Evolutionary conservation across 805 yeast genomes (phyloP), one percentile per base, ranked within the genome.

Genomic region (Kodamaea fukazawae): DNA sequence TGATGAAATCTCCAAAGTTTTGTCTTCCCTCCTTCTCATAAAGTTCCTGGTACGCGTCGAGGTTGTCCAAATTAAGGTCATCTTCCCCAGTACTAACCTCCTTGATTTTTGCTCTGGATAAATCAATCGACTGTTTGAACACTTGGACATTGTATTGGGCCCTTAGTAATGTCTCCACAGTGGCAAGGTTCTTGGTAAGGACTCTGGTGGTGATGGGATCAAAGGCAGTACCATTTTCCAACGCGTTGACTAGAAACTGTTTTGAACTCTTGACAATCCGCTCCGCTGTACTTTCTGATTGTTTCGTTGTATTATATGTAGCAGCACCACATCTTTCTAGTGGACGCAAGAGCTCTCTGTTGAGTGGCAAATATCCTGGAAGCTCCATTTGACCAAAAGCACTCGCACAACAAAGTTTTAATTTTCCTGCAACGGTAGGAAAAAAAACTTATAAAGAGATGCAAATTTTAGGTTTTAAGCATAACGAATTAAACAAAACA

Each of bases 21-120:
- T 18, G 14, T 9, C 48, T 12, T 20, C 38, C n/a, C 25, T 32
- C 34, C 29, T 45, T 31, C 16, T 32, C 32, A n/a, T 34, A 13
- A 15, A 37, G 25, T 7, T 40, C 8, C 38, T 42, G 46, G 38
- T 46, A 61, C 7, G 41, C 38, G 7, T 55, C 47, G n/a, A 65
- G 41, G 9, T 49, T 49, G 7, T 49, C 59, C 13, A 58, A 27
- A 2, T 47, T 38, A 12, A 58, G 44, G 10, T 50, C 55, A 8
- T 53, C 48, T 28, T 56, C 65, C 7, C 45, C 43, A 29, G 52
- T 51, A 13, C 39, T 33, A 27, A 48, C 39, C n/a, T 50, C 49
- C 26, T 55, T 50, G 20, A 58, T 46, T 14, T 44, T 44, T 2
- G 45, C 44, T 41, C 54, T 58, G 15, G 59, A 15, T 10, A 22